Evolutionary conservation across 176 grass and related monocot genomes (phyloP).

Genomic region (Oryza brachyantha): DNA sequence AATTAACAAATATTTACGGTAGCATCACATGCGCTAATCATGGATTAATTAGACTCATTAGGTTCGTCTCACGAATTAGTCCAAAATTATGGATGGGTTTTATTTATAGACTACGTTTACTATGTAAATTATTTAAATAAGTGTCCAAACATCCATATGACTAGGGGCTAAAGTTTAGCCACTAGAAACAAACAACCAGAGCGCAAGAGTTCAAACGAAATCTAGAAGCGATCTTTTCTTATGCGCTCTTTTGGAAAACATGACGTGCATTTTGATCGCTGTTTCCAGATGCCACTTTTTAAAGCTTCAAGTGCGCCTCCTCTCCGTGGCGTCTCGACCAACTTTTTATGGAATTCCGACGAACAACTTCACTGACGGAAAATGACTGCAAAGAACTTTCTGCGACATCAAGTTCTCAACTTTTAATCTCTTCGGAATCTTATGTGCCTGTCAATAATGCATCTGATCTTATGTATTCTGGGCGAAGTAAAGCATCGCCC

Average conservation of each 20-base stretch:
- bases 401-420: neutral
- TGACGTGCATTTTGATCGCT: neutral
- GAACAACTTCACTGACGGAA: neutral
- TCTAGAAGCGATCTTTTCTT: slow-evolving; percentile 28
- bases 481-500: slow-evolving; percentile 17
- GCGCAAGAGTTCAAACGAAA: slow-evolving; percentile 25
- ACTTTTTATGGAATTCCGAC: neutral
- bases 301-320: neutral
- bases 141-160: too few relatives aligned
- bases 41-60: too few relatives aligned
- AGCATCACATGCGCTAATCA: too few relatives aligned
- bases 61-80: too few relatives aligned
- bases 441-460: neutral
- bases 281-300: slow-evolving; percentile 17
- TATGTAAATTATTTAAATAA: too few relatives aligned
- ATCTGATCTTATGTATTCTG: slow-evolving; percentile 33
- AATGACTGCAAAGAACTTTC: slow-evolving; percentile 21
- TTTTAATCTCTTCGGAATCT: neutral
- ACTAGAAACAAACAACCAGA: neutral
- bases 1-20: too few relatives aligned
- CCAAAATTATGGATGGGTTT: too few relatives aligned
- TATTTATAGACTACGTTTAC: too few relatives aligned
- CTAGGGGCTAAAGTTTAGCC: too few relatives aligned
- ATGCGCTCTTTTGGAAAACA: slow-evolving; percentile 18
- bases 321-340: neutral